Evolutionary conservation across 2,329 filamentous ascomycete species (phyloP).

Genomic region (Dothideomycetidae sp.): DNA sequence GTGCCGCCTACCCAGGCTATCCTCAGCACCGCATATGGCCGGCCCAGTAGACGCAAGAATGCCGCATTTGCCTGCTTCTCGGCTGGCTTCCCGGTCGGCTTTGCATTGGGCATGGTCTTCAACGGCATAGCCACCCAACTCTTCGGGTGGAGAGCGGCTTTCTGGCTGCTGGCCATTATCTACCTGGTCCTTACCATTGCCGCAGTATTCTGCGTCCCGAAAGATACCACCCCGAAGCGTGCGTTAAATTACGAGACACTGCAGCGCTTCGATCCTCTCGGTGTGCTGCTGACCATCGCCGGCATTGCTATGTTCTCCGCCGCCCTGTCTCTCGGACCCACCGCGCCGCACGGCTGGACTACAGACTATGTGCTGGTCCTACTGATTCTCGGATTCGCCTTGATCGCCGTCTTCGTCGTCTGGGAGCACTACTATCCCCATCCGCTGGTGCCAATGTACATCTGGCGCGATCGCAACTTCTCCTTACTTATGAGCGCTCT

Average conservation of each 20-base stretch:
- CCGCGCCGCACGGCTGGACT: conserved; percentile 48
- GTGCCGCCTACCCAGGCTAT: conserved; percentile 51
- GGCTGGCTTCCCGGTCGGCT: conserved; percentile 43
- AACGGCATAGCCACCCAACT: conserved; percentile 47
- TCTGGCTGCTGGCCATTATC: conserved; percentile 48
- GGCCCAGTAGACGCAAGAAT: conserved; percentile 49
- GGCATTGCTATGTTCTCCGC: conserved; percentile 52
- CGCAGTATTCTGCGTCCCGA: conserved; percentile 48
- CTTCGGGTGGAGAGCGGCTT: conserved; percentile 49
- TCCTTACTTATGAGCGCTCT: conserved; percentile 44
- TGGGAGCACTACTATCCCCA: conserved; percentile 44
- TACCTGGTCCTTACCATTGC: conserved; percentile 45
- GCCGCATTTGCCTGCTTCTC: conserved; percentile 49
- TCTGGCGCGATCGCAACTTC: conserved; percentile 50
- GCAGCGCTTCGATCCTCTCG: conserved; percentile 46
- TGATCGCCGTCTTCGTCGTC: conserved; percentile 43
- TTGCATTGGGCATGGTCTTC: conserved; percentile 44
- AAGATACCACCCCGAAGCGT: conserved; percentile 34
- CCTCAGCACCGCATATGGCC: conserved; percentile 48
- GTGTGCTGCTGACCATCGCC: conserved; percentile 46
- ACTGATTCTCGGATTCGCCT: conserved; percentile 42
- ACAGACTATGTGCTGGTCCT: conserved; percentile 48
- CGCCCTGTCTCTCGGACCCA: conserved; percentile 40
- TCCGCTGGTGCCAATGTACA: conserved; percentile 38
- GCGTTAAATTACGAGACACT: conserved; percentile 34